Conservation (phyloP, 2,329 filamentous ascomycete genomes). For the Periconia digitata region DNA sequence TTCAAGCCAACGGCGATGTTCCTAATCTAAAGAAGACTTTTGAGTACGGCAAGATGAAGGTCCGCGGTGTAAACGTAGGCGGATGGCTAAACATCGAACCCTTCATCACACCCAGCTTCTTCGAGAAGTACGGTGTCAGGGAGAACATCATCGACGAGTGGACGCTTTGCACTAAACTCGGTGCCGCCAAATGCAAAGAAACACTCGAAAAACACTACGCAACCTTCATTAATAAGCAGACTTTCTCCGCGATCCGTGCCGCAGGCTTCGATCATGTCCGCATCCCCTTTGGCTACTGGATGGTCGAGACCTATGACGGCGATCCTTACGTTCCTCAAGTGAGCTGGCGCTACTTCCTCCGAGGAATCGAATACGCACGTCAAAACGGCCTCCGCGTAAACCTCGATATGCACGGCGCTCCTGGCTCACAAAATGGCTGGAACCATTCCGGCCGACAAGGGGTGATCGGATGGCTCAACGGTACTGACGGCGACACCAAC, state of each 20-base stretch:
- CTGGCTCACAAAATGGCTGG: constrained; percentile 96
- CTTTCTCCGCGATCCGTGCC: constrained; percentile 79
- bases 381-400: constrained; percentile 92
- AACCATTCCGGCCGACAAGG: constrained; percentile 90
- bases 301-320: constrained; percentile 76
- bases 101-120: constrained; percentile 92
- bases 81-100: constrained; percentile 94
- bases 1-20: constrained; percentile 75
- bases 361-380: constrained; percentile 89
- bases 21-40: constrained; percentile 75
- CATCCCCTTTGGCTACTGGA: constrained; percentile 95
- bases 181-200: constrained; percentile 61
- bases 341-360: constrained; percentile 89
- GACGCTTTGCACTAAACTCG: constrained; percentile 73
- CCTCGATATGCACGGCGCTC: constrained; percentile 87
- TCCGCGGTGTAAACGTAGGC: constrained; percentile 87
- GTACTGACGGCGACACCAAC: constrained; percentile 78
- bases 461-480: constrained; percentile 82
- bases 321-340: constrained; percentile 88
- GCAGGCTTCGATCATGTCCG: constrained; percentile 96
- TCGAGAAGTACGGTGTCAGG: constrained; percentile 63
- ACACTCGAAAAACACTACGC: constrained; percentile 91
- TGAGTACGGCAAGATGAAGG: constrained; percentile 76
- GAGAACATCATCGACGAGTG: constrained; percentile 83
- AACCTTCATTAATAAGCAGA: constrained; percentile 79